Percentiles rank a stretch among this genome's conserved stretches.
These are phyloP conservation scores for Aristolochia californica DNA, from an alignment of 164 flowering plant species.

Conservation along the genomic window DNA sequence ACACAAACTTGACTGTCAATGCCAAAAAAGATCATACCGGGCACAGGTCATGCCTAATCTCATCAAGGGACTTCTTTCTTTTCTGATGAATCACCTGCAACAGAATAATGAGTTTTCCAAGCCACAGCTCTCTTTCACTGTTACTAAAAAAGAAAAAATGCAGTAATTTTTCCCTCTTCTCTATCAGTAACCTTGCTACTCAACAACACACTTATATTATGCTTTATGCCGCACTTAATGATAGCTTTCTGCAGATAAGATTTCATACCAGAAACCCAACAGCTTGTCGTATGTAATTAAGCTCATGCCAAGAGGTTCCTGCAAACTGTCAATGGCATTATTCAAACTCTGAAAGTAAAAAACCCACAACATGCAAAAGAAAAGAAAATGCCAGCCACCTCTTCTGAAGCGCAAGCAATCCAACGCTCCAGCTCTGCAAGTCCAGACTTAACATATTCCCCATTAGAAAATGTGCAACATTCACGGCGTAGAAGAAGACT, in stretches of 20 bases:
- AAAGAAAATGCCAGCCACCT: constrained; percentile 31
- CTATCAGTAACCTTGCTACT: too few relatives aligned
- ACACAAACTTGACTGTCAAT: neutral
- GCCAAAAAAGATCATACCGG: constrained; percentile 45
- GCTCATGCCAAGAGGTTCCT: constrained; percentile 97
- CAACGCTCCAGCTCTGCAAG: constrained; percentile 88
- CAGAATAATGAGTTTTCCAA: too few relatives aligned
- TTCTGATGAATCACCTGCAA: constrained; percentile 94
- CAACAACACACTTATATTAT: too few relatives aligned
- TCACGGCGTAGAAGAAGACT: constrained; percentile 92
- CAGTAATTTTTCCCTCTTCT: neutral
- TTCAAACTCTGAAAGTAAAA: constrained; percentile 8
- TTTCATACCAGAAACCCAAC: constrained; percentile 94
- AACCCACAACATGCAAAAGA: neutral
- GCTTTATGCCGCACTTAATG: neutral
- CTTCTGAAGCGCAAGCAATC: constrained; percentile 70
- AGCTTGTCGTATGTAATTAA: constrained; percentile 89
- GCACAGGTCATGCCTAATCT: constrained; percentile 90
- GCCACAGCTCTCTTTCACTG: too few relatives aligned
- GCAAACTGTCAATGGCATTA: constrained; percentile 48
- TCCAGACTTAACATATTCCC: constrained; percentile 95
- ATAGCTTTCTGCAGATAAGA: neutral
- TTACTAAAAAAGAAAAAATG: too few relatives aligned
- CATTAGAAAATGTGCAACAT: constrained; percentile 96
- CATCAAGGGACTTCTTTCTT: constrained; percentile 83